These are phyloP conservation scores for Leccinum ochraceum DNA, from an alignment of 768 basidiomycete species.

Conservation along the genomic window DNA sequence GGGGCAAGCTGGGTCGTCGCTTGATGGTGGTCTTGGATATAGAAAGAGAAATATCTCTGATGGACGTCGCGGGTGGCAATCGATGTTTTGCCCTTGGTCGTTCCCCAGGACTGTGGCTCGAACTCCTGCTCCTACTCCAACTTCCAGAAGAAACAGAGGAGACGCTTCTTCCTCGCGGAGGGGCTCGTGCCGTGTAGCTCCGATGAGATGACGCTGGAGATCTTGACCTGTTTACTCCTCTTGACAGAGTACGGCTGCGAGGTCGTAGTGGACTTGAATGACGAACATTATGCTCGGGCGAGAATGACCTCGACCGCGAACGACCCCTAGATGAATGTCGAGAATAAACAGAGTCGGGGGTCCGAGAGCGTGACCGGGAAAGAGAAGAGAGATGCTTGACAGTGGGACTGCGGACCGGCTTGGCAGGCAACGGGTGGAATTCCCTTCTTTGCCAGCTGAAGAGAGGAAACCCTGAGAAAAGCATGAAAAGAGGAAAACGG, in stretches of 20 bases:
- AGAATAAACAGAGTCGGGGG: conserved; percentile 65
- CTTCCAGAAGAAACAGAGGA: conserved; percentile 59
- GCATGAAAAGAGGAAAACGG: conserved; percentile 9
- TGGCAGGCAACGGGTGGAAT: conserved; percentile 41
- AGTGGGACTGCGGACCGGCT: conserved; percentile 31
- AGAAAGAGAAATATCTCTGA: conserved; percentile 36
- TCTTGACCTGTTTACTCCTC: conserved; percentile 37
- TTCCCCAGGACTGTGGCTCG: conserved; percentile 53
- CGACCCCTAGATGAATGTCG: conserved; percentile 64
- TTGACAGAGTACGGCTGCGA: conserved; percentile 52
- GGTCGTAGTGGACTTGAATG: conserved; percentile 49
- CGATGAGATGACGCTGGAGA: conserved; percentile 48
- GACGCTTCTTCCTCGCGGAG: conserved; percentile 44
- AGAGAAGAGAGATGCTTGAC: conserved; percentile 45
- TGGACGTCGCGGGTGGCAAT: conserved; percentile 50
- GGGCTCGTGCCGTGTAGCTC: conserved; percentile 36
- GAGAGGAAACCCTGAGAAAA: conserved; percentile 12
- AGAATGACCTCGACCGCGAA: conserved; percentile 60
- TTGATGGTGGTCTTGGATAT: conserved; percentile 33
- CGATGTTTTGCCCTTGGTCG: conserved; percentile 61
- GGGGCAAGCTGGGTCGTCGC: conserved; percentile 20
- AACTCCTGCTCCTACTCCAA: conserved; percentile 52
- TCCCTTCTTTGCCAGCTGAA: conserved; percentile 71
- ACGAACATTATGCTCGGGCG: conserved; percentile 58
- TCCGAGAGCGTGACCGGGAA: conserved; percentile 53